These are phyloP conservation scores for Neurospora tetrasperma DNA, from an alignment of 495 filamentous ascomycete genomes.

Conservation along the genomic window DNA sequence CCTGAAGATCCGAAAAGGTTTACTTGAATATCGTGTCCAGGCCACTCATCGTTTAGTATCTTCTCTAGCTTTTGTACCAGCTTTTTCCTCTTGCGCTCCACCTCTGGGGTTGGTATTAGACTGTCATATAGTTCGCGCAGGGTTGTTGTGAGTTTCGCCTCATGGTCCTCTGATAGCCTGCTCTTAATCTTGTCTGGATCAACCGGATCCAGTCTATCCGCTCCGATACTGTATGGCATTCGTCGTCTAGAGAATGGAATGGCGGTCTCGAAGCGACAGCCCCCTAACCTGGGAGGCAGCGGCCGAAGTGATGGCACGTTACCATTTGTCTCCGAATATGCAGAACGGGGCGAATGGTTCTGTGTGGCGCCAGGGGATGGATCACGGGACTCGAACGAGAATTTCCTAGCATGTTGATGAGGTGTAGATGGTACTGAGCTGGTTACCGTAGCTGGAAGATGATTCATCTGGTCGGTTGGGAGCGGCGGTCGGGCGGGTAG, in stretches of 20 bases:
- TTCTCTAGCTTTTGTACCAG: slow-evolving; percentile 79
- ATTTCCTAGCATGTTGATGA: slow-evolving; percentile 74
- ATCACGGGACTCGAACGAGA: slow-evolving; percentile 74
- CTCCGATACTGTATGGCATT: slow-evolving; percentile 85
- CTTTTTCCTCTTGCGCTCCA: slow-evolving; percentile 59
- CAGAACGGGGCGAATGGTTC: slow-evolving; percentile 81
- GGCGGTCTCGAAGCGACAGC: slow-evolving; percentile 73
- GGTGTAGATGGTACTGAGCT: slow-evolving; percentile 92
- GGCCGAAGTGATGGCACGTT: slow-evolving; percentile 55
- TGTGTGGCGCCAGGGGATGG: slow-evolving; percentile 67
- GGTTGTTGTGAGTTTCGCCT: slow-evolving; percentile 64
- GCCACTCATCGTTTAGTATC: slow-evolving; percentile 83
- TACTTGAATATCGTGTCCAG: slow-evolving; percentile 78
- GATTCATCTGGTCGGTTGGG: slow-evolving; percentile 20
- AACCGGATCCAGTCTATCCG: slow-evolving; percentile 58
- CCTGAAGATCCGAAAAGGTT: slow-evolving; percentile 95
- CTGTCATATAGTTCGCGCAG: slow-evolving; percentile 75
- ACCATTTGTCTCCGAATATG: slow-evolving; percentile 77
- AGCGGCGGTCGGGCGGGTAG: slow-evolving; percentile 25
- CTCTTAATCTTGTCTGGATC: slow-evolving; percentile 55
- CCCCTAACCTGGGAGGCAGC: slow-evolving; percentile 36
- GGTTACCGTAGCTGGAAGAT: slow-evolving; percentile 50
- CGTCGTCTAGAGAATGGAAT: slow-evolving; percentile 44
- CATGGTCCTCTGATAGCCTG: slow-evolving; percentile 62
- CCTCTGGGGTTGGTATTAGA: slow-evolving; percentile 72